Percentiles rank a stretch among this genome's conserved stretches.
Evolutionary conservation across 2,329 filamentous ascomycete genomes (phyloP).

Genomic region (Aureobasidium zeae): DNA sequence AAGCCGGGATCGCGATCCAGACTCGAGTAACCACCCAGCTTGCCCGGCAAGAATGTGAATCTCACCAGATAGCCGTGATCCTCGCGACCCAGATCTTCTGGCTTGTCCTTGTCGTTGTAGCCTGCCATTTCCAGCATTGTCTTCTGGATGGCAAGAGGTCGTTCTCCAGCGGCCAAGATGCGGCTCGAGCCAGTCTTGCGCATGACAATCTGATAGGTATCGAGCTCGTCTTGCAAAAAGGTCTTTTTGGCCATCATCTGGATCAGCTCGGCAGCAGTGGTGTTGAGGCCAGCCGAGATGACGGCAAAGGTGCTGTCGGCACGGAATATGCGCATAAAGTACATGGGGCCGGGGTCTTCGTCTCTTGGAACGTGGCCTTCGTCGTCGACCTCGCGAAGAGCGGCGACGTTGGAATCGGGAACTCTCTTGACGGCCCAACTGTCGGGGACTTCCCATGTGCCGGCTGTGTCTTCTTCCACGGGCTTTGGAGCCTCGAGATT

Average conservation of each 20-base stretch:
- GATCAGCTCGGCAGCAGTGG: constrained; percentile 78
- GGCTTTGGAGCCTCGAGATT: constrained; percentile 20
- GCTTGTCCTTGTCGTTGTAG: constrained; percentile 73
- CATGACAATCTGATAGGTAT: constrained; percentile 93
- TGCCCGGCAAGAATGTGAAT: constrained; percentile 86
- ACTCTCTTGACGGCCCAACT: constrained; percentile 84
- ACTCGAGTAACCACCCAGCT: constrained; percentile 68
- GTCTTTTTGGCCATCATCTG: constrained; percentile 91
- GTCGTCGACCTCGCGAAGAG: constrained; percentile 59
- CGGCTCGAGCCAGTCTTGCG: constrained; percentile 84
- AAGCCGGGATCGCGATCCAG: constrained; percentile 70
- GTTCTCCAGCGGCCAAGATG: constrained; percentile 67
- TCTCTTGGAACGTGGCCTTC: constrained; percentile 51
- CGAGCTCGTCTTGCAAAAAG: constrained; percentile 77
- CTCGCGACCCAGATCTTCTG: constrained; percentile 90
- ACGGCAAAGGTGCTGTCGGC: constrained; percentile 92
- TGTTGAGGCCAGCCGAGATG: constrained; percentile 71
- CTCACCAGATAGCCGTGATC: constrained; percentile 96
- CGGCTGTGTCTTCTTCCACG: constrained; percentile 27
- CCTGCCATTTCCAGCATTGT: constrained; percentile 82
- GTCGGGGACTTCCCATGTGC: constrained; percentile 86
- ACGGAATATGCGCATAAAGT: constrained; percentile 92
- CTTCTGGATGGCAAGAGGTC: constrained; percentile 86
- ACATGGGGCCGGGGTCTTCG: constrained; percentile 66
- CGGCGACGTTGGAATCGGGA: constrained; percentile 53